A percentile compares a stretch with the other conserved stretches of the same genome.
Evolutionary conservation across 768 basidiomycete genomes (phyloP).

Genomic region (Tephrocybe rancida): DNA sequence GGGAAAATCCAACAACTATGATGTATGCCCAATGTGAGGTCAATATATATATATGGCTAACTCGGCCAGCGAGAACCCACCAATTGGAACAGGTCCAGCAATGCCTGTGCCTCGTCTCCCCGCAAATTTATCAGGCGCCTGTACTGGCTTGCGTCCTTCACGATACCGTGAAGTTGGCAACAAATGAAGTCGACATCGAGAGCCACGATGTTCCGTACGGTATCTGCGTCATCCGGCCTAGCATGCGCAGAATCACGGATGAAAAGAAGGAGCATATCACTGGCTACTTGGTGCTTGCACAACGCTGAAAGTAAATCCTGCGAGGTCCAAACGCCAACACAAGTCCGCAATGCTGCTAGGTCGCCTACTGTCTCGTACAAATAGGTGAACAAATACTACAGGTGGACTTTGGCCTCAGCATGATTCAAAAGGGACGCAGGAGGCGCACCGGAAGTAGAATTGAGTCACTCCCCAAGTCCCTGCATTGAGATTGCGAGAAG

Average conservation of each 20-base stretch:
- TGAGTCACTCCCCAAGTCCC: too few species aligned
- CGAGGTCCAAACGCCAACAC: neutral
- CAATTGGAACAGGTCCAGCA: conserved; percentile 15
- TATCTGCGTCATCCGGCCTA: neutral
- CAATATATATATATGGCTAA: neutral
- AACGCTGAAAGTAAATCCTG: conserved; percentile 7
- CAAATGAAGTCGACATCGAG: conserved; percentile 15
- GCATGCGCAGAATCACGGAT: neutral
- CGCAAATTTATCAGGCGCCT: conserved; percentile 1
- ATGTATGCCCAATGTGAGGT: neutral
- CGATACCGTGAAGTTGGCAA: conserved; percentile 1
- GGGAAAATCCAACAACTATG: conserved; percentile 13
- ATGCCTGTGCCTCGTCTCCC: conserved; percentile 8
- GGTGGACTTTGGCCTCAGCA: neutral
- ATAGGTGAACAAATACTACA: conserved; percentile 6
- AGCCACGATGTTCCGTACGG: conserved; percentile 1
- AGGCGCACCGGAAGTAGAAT: conserved; percentile 5
- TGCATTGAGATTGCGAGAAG: too few species aligned
- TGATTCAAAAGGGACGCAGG: too few species aligned
- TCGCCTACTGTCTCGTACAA: conserved; percentile 5
- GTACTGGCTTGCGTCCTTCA: conserved; percentile 1
- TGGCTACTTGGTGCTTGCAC: conserved; percentile 1
- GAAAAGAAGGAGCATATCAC: conserved; percentile 6
- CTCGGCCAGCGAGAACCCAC: neutral
- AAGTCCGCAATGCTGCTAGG: neutral